Conservation (phyloP, 495 filamentous ascomycete species). For the Trichoderma reesei region DNA sequence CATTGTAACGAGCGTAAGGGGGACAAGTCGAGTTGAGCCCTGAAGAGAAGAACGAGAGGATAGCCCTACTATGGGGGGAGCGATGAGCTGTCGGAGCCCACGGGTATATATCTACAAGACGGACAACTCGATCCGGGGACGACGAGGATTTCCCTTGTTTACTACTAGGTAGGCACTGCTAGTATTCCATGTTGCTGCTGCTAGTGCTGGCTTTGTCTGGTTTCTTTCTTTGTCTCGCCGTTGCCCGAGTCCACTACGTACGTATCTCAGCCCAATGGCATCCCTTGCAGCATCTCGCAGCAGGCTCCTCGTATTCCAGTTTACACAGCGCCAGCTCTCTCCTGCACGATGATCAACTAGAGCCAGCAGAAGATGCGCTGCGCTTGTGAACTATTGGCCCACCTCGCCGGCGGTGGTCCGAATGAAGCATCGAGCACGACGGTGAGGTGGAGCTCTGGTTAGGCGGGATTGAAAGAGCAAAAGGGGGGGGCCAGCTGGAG, state of each 20-base stretch:
- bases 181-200: too few relatives aligned
- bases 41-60: too few relatives aligned
- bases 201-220: too few relatives aligned
- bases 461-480: too few relatives aligned
- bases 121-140: neutral
- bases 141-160: neutral
- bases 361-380: neutral
- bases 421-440: constrained; percentile 1
- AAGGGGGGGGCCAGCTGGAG: neutral
- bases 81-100: neutral
- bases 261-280: neutral
- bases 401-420: neutral
- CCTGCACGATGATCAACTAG: neutral
- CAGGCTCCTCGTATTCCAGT: neutral
- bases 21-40: neutral
- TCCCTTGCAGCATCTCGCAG: neutral
- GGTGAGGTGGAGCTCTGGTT: constrained; percentile 1
- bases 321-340: neutral
- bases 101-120: neutral
- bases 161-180: too few relatives aligned
- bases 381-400: neutral
- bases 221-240: too few relatives aligned
- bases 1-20: neutral
- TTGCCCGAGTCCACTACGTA: neutral
- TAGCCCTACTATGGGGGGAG: neutral